These are phyloP conservation scores for Aspergillus novoparasiticus DNA, from an alignment of 2,329 filamentous ascomycete species.

Conservation along the genomic window DNA sequence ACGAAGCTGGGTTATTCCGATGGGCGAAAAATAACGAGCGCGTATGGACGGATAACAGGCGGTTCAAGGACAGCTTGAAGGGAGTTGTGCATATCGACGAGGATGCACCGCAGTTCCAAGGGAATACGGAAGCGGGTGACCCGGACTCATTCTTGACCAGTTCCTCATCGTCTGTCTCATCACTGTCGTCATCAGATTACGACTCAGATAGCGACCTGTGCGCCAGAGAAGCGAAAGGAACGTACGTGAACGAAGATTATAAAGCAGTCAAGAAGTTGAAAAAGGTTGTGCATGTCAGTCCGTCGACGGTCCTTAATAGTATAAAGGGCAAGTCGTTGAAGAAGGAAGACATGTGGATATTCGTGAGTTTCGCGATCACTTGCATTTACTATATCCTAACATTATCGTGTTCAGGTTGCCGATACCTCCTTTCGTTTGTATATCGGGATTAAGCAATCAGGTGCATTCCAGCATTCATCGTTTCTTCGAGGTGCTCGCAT, in stretches of 20 bases:
- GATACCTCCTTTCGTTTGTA: conserved; percentile 81
- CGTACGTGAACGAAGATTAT: conserved; percentile 59
- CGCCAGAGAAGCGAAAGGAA: conserved; percentile 56
- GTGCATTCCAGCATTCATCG: conserved; percentile 87
- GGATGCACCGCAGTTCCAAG: conserved; percentile 57
- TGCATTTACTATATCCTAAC: too few relatives aligned
- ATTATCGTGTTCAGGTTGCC: conserved; percentile 37
- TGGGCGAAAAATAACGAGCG: conserved; percentile 82
- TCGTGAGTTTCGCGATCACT: conserved; percentile 53
- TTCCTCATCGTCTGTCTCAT: conserved; percentile 26
- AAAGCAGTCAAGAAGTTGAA: conserved; percentile 62
- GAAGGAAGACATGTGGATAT: conserved; percentile 91
- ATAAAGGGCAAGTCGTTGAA: conserved; percentile 72
- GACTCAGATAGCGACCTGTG: conserved; percentile 26
- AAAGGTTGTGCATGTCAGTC: conserved; percentile 68
- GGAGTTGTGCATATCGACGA: conserved; percentile 69
- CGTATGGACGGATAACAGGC: conserved; percentile 72
- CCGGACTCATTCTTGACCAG: conserved; percentile 14
- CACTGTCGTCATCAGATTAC: conserved; percentile 9
- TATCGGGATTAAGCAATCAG: conserved; percentile 85
- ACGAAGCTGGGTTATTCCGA: conserved; percentile 72
- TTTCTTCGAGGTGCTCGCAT: conserved; percentile 84
- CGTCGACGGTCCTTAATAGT: conserved; percentile 75
- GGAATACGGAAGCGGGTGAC: conserved; percentile 33
- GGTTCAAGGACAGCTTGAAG: conserved; percentile 75